Evolutionary conservation across 2,329 filamentous ascomycete genomes (phyloP), one percentile per base, ranked within the genome.

Genomic region (Chaetothyriales sp.): DNA sequence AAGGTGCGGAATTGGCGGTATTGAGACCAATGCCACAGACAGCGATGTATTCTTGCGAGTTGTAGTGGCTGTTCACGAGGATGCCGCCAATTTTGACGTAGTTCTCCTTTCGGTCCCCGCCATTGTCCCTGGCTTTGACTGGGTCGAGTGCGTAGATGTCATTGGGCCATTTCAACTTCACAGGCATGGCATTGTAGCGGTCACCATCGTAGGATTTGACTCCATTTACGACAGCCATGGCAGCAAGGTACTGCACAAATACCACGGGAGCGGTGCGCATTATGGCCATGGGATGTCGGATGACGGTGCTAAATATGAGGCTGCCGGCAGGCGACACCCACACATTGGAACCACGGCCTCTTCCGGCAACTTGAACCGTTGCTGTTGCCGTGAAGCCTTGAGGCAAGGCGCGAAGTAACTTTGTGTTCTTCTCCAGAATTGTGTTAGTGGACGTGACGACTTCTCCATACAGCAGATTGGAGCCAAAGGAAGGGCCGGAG

Each of bases 91-190:
- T 89, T 64, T 98, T 98, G 58, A 89, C 82, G 60, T 92, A 92
- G 25, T 60, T 61, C 46, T 60, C 59, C 22, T 56, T 54, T 18
- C 51, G 49, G 28, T 55, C 51, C 18, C 55, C 54, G 18, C 55
- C 57, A 49, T 52, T 54, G 18, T 53, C 51, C 19, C 50, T 50
- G 15, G 54, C 56, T 51, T 58, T 61, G 40, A 10, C 51, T 5
- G 77, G 85, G 62, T 88, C 83, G 19, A 79, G 73, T 0, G 83
- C 83, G 63, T 81, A 90, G 51, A 98, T 86, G 64, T 98, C 92
- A 62, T 98, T 98, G 9, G 92, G 92, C 92, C 92, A 98, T 67
- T 98, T 98, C 29, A 98, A 70, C 65, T 86, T 89, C 43, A 98
- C 76, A 0, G 86, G 86, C 4, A 97, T 67, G 0, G 80, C 73